These are phyloP conservation scores for Melaleuca alternifolia DNA, from an alignment of 345 rosid genomes.

Conservation along the genomic window DNA sequence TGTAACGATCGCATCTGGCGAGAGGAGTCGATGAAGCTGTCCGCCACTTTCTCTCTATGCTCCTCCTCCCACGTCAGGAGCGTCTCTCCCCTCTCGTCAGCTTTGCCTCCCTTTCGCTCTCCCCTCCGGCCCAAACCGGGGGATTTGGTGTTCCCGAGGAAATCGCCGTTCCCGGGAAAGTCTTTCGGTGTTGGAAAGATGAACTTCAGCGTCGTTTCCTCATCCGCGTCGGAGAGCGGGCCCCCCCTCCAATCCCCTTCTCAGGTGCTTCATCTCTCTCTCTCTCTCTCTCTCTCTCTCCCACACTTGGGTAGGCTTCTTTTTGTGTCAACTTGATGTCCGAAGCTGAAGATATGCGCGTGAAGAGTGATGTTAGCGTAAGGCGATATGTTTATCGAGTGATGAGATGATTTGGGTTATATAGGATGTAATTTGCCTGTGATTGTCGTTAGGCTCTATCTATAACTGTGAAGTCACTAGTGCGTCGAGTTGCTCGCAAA, in stretches of 20 bases:
- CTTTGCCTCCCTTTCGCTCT: background rate
- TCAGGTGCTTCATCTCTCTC: slow-evolving; percentile 13
- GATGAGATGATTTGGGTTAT: background rate
- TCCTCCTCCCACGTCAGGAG: background rate
- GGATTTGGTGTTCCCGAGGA: background rate
- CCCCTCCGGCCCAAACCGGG: slow-evolving; percentile 1
- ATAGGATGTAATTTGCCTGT: background rate
- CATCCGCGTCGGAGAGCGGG: slow-evolving; percentile 6
- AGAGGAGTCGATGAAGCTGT: background rate
- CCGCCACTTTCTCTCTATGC: background rate
- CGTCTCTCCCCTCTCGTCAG: background rate
- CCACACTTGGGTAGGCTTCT: background rate
- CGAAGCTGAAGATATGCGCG: background rate
- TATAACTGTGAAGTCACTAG: background rate
- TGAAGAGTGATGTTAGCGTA: background rate
- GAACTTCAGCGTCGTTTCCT: slow-evolving; percentile 6
- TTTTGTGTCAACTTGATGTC: background rate
- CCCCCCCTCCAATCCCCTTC: slow-evolving; percentile 6
- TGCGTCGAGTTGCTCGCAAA: background rate
- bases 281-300: background rate
- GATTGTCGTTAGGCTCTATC: background rate
- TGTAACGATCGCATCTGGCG: background rate
- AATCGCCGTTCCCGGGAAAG: background rate
- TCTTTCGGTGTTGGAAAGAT: background rate
- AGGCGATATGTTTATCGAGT: background rate